A percentile compares a stretch with the other conserved stretches of the same genome.
Conservation (phyloP, 1,139 yeast species). For the Suhomyces atakaporum region DNA sequence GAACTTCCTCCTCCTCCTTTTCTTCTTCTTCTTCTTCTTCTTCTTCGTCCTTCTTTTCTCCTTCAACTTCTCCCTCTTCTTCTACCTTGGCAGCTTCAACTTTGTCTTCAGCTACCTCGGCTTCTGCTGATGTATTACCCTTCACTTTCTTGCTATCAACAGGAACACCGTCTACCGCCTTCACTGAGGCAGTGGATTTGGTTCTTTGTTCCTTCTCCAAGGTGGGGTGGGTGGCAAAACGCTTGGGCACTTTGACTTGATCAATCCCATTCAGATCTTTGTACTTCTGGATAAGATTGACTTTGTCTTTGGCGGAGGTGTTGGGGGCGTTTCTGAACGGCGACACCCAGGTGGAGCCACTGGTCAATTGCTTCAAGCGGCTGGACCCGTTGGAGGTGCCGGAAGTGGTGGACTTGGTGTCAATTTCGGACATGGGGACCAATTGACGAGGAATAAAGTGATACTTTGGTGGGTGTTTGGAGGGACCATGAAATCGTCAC, state of each 20-base stretch:
- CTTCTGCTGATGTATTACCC: neutral
- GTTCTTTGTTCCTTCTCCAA: slow-evolving; percentile 35
- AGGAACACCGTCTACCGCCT: slow-evolving; percentile 1
- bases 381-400: slow-evolving; percentile 11
- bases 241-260: slow-evolving; percentile 43
- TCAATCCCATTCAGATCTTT: slow-evolving; percentile 38
- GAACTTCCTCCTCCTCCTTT: slow-evolving; percentile 11
- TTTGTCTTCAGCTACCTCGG: slow-evolving; percentile 4
- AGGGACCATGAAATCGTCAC: too few relatives aligned
- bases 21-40: slow-evolving; percentile 24
- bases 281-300: slow-evolving; percentile 37
- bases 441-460: too few relatives aligned
- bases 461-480: too few relatives aligned
- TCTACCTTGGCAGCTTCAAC: slow-evolving; percentile 19
- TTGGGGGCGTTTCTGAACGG: slow-evolving; percentile 43
- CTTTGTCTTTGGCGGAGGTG: slow-evolving; percentile 20
- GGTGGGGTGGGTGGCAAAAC: slow-evolving; percentile 45
- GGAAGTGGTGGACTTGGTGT: slow-evolving; percentile 11
- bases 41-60: slow-evolving; percentile 26
- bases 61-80: slow-evolving; percentile 19
- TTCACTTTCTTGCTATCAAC: neutral
- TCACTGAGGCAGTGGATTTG: slow-evolving; percentile 10
- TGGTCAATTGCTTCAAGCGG: slow-evolving; percentile 42
- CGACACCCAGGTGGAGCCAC: slow-evolving; percentile 49
- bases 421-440: slow-evolving; percentile 25